Conservation (phyloP, 805 yeast genomes). For the Kazachstania bromeliacearum region DNA sequence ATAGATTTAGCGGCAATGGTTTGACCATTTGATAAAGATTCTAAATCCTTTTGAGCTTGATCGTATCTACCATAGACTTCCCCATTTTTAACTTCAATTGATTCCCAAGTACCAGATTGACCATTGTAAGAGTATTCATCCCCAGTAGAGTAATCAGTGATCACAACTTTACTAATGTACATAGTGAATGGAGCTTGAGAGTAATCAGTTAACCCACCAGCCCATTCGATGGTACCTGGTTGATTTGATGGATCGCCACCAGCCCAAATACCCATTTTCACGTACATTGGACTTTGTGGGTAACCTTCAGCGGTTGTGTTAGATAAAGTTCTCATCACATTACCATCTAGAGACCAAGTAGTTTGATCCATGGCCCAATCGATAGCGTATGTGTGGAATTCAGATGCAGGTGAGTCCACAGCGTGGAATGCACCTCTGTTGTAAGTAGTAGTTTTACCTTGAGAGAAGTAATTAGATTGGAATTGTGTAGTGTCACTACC, state of each 20-base stretch:
- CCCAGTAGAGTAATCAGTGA: conserved; percentile 67
- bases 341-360: conserved; percentile 68
- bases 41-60: conserved; percentile 38
- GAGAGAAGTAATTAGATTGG: conserved; percentile 72
- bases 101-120: conserved; percentile 47
- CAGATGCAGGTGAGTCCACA: conserved; percentile 43
- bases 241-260: conserved; percentile 65
- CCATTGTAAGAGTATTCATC: conserved; percentile 46
- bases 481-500: conserved; percentile 71
- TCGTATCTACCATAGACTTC: conserved; percentile 48
- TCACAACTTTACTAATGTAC: conserved; percentile 48
- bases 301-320: conserved; percentile 54
- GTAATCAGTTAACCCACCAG: conserved; percentile 67
- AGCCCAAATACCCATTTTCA: conserved; percentile 67
- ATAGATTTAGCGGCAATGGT: conserved; percentile 11
- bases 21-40: conserved; percentile 20
- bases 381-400: conserved; percentile 68
- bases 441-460: conserved; percentile 68
- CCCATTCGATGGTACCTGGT: conserved; percentile 71
- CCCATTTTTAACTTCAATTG: conserved; percentile 51
- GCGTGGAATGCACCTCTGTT: conserved; percentile 70
- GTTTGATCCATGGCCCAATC: conserved; percentile 69
- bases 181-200: conserved; percentile 58
- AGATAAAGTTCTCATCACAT: conserved; percentile 50
- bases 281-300: conserved; percentile 85